Conservation (phyloP, 345 rosid genomes). For the Lepidium aucheri region DNA sequence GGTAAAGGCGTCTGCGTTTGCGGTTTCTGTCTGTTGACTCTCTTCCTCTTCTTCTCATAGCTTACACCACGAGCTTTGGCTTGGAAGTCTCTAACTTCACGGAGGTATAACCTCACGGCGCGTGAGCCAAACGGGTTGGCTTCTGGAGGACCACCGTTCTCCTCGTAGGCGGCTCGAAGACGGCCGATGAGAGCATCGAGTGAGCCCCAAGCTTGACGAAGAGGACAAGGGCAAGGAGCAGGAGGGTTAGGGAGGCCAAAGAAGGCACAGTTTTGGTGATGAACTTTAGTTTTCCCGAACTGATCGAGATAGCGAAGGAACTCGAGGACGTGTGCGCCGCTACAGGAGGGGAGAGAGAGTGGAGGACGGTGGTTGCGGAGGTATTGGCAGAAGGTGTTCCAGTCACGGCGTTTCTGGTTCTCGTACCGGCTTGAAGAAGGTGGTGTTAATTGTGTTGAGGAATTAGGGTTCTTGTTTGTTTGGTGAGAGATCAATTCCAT, state of each 20-base stretch:
- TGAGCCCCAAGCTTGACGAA: conserved; percentile 32
- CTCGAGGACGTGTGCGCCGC: conserved; percentile 35
- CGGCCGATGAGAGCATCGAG: conserved; percentile 33
- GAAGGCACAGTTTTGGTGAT: conserved; percentile 24
- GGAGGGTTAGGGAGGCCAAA: conserved; percentile 31
- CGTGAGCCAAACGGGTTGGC: conserved; percentile 31
- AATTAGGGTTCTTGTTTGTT: conserved; percentile 21
- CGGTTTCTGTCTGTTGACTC: conserved; percentile 32
- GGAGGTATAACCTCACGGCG: conserved; percentile 28
- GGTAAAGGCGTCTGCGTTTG: conserved; percentile 20
- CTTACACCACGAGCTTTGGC: conserved; percentile 32
- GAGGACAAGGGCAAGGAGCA: conserved; percentile 32
- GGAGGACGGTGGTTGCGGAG: conserved; percentile 36
- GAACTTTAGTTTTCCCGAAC: conserved; percentile 32
- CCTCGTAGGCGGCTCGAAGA: conserved; percentile 30
- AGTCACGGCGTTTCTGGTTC: conserved; percentile 35
- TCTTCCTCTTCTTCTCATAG: conserved; percentile 34
- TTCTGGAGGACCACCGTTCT: conserved; percentile 34
- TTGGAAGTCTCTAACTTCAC: conserved; percentile 29
- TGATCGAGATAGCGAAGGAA: conserved; percentile 32
- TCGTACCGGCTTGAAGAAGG: conserved; percentile 37
- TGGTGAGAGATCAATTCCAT: conserved; percentile 42
- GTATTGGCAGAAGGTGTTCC: conserved; percentile 34
- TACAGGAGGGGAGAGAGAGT: conserved; percentile 26
- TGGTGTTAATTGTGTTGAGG: conserved; percentile 12